phyloP scores from a whole-genome alignment of 75 land plant species.

The Pinus taeda region DNA sequence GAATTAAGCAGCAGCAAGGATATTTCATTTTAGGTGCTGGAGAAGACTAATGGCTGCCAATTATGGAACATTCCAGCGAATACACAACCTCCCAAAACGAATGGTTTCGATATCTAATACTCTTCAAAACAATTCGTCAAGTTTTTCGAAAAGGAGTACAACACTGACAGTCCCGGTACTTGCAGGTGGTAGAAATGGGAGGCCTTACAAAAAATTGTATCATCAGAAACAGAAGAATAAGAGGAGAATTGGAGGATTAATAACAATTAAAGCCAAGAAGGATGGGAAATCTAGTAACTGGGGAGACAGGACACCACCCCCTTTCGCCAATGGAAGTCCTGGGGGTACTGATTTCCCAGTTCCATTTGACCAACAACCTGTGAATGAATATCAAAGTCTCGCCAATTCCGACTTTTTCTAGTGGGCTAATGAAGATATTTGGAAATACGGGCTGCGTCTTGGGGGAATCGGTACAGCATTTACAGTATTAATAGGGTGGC shows the following conservation, averaged over 20 bases:
- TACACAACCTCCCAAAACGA: neutral
- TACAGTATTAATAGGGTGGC: constrained; percentile 75
- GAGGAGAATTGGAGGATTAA: neutral
- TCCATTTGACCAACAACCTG: constrained; percentile 87
- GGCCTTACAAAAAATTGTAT: too few relatives aligned
- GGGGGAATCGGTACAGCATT: constrained; percentile 52
- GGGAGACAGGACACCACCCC: constrained; percentile 6
- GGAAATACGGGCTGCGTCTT: constrained; percentile 46
- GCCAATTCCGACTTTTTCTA: constrained; percentile 69
- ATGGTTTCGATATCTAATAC: neutral
- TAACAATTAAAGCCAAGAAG: neutral
- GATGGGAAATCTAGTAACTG: neutral
- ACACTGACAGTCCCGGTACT: neutral
- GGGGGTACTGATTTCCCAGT: constrained; percentile 72
- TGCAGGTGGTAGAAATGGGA: neutral
- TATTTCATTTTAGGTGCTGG: neutral
- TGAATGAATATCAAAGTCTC: constrained; percentile 81
- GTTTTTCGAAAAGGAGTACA: neutral
- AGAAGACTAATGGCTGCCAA: neutral
- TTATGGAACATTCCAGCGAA: constrained; percentile 3
- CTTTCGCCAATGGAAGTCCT: constrained; percentile 52
- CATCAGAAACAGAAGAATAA: too few relatives aligned
- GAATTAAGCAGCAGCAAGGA: neutral
- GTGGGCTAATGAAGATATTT: constrained; percentile 74
- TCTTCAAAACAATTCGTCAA: neutral